Base-by-base conservation (phyloP, 2,329 filamentous ascomycete species). In the Aspergillus sclerotialis region DNA sequence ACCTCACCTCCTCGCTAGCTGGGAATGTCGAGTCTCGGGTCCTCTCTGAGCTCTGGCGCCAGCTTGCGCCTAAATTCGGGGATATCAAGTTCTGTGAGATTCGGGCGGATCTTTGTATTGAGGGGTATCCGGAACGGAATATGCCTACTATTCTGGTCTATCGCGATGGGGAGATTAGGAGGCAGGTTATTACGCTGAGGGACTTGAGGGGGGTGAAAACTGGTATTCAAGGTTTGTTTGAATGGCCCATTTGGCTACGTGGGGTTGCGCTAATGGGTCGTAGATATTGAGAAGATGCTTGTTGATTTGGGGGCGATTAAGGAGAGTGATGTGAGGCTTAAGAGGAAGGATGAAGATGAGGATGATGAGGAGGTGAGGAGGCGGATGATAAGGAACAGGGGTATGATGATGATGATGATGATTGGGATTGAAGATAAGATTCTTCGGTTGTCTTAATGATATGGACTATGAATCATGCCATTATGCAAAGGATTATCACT, bases 31-130 rank as follows among this genome's bases (percentile, higher is more conserved):
- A 96, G 64, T 94, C 88, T 3, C 76, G 84, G 39, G 70, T 95
- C 3, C 65, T 96, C 49, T 80, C 81, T 1, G 84, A 94, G 55
- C 70, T 95, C 13, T 98, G 90, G 89, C 73, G 82, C 23, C 79
- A 88, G 53, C 74, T 92, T 26, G 90, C 92, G 1, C 67, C 64
- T 39, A 87, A 90, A 53, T 98, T 88, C 55, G 87, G 88, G 13
- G 90, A 98, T 45, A 70, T 98, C 60, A 98, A 98, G 65, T 98
- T 98, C 64, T 96, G 90, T 60, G 86, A 96, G 66, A 96, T 98
- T 48, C 77, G 82, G 48, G 92, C 82, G 5, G 81, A 87, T 55
- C 78, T 95, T 66, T 94, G 92, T 38, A 95, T 98, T 49, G 92
- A 96, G 60, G 87, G 87, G 26, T 98, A 98, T 61, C 92, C 92